These are phyloP conservation scores for Kalanchoe fedtschenkoi DNA, from an alignment of 164 flowering plant species.

Conservation along the genomic window DNA sequence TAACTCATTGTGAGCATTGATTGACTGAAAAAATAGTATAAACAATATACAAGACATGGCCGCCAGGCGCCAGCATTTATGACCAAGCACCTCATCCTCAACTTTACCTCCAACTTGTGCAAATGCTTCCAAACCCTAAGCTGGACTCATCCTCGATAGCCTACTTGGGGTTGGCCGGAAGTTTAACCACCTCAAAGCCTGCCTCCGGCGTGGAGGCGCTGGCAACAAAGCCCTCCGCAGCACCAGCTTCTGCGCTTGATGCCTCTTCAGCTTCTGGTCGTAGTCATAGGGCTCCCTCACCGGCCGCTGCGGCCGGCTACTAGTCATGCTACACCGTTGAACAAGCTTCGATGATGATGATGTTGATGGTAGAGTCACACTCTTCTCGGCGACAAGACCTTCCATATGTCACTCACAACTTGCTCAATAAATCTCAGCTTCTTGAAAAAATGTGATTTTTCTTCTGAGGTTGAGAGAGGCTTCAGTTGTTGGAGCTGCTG, in stretches of 20 bases:
- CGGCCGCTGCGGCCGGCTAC: not conserved
- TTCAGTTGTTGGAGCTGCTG: no score
- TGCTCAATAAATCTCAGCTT: no score
- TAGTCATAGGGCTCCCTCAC: slow-evolving; percentile 3
- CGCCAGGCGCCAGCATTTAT: no score
- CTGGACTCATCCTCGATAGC: not conserved
- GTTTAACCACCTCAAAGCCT: not conserved
- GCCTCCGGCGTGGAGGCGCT: not conserved
- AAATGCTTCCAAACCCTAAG: not conserved
- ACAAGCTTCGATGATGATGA: not conserved
- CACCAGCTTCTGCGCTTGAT: not conserved
- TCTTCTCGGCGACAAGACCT: no score
- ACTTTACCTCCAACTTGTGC: no score
- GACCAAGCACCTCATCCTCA: no score
- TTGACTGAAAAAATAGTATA: no score
- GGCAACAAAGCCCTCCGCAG: not conserved
- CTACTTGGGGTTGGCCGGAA: slow-evolving; percentile 2
- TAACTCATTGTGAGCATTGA: no score
- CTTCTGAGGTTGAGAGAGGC: no score
- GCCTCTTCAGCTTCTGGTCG: slow-evolving; percentile 1
- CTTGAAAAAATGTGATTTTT: no score
- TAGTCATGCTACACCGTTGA: not conserved
- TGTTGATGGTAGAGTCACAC: not conserved
- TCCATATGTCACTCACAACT: no score
- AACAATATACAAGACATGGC: no score